Conservation (phyloP, 2,329 filamentous ascomycete genomes). For the Dothidotthia symphoricarpi region DNA sequence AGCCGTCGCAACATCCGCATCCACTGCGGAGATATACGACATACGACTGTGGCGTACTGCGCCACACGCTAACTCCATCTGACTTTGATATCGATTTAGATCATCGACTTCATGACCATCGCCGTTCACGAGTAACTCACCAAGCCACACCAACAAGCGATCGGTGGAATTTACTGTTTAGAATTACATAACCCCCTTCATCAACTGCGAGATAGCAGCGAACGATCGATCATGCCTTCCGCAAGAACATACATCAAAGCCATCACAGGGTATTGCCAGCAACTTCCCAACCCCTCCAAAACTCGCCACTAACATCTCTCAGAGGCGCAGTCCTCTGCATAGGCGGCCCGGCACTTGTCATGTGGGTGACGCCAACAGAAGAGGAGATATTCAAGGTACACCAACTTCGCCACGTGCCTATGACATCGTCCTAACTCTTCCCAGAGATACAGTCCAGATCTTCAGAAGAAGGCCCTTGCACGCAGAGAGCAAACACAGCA, state of each 20-base stretch:
- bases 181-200: not conserved
- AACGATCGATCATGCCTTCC: constrained; percentile 24
- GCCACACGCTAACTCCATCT: constrained; percentile 2
- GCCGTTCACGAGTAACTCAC: not conserved
- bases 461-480: constrained; percentile 86
- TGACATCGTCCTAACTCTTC: constrained; percentile 4
- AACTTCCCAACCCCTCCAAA: constrained; percentile 4
- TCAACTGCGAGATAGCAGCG: not conserved
- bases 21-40: too few species aligned
- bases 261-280: constrained; percentile 30
- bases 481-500: constrained; percentile 71
- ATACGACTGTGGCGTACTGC: not conserved
- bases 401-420: constrained; percentile 14
- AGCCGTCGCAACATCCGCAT: constrained; percentile 5
- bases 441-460: constrained; percentile 84
- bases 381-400: constrained; percentile 78
- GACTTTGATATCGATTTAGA: constrained; percentile 4
- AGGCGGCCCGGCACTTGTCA: constrained; percentile 81
- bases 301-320: constrained; percentile 19
- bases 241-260: constrained; percentile 35
- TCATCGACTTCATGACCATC: constrained; percentile 1
- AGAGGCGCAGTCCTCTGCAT: constrained; percentile 72
- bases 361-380: constrained; percentile 77
- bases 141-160: too few species aligned
- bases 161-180: too few species aligned